A percentile compares a stretch with the other conserved stretches of the same genome.
phyloP scores from a whole-genome alignment of 2,329 filamentous ascomycete species.

The Pyricularia sp. region DNA sequence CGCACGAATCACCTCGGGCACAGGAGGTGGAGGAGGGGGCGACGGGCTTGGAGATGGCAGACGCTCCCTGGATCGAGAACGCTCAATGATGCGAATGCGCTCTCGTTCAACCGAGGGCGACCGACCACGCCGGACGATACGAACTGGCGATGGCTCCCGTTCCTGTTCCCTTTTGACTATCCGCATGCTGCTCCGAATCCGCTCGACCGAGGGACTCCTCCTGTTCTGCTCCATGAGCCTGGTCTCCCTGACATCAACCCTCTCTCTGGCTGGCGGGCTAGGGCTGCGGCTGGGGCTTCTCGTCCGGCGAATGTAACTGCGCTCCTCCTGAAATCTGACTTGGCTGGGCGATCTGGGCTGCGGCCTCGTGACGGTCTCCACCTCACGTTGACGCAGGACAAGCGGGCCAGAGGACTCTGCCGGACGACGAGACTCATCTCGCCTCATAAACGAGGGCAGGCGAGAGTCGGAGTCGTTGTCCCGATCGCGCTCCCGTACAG shows the following conservation, averaged over 20 bases:
- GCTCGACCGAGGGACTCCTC: constrained; percentile 21
- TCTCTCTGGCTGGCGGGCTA: constrained; percentile 19
- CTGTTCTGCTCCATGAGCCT: constrained; percentile 20
- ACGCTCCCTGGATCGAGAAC: constrained; percentile 33
- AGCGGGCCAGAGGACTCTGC: constrained; percentile 36
- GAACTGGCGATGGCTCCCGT: constrained; percentile 29
- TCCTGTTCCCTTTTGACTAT: constrained; percentile 31
- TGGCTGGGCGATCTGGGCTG: constrained; percentile 32
- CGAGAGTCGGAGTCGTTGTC: constrained; percentile 33
- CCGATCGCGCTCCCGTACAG: constrained; percentile 30
- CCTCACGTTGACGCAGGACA: constrained; percentile 44
- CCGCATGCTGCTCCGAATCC: constrained; percentile 24
- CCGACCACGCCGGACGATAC: constrained; percentile 8
- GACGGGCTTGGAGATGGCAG: constrained; percentile 35
- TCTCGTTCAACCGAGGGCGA: constrained; percentile 33
- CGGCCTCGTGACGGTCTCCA: constrained; percentile 41
- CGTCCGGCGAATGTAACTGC: constrained; percentile 28
- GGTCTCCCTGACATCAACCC: constrained; percentile 17
- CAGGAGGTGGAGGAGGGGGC: constrained; percentile 45
- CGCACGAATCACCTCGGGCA: constrained; percentile 57
- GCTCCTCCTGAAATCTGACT: constrained; percentile 24
- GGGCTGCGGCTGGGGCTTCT: constrained; percentile 27
- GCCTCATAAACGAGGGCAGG: constrained; percentile 40
- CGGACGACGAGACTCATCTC: constrained; percentile 30
- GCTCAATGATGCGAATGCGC: constrained; percentile 41